Conservation (phyloP, 2,329 filamentous ascomycete species). For the Verticillium nonalfalfae region DNA sequence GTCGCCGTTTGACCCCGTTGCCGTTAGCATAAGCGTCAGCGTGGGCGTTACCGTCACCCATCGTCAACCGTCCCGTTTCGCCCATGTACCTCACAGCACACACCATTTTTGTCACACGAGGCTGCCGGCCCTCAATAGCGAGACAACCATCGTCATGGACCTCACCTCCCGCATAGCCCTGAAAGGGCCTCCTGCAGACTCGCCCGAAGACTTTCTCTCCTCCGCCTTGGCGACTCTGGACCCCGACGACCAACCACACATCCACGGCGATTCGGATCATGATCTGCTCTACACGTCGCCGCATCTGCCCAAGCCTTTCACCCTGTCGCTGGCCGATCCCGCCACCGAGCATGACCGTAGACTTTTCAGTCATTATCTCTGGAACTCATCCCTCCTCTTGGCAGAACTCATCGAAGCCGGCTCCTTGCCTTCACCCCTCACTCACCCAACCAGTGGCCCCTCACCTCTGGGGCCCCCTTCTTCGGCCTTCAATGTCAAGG, state of each 20-base stretch:
- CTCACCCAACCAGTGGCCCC: conserved; percentile 6
- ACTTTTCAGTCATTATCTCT: conserved; percentile 67
- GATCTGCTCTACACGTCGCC: conserved; percentile 53
- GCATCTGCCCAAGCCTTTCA: conserved; percentile 36
- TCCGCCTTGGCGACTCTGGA: conserved; percentile 58
- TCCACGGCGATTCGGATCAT: conserved; percentile 57
- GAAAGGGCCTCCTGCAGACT: conserved; percentile 25
- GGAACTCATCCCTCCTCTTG: conserved; percentile 58
- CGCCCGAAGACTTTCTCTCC: conserved; percentile 55
- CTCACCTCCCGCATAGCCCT: conserved; percentile 38
- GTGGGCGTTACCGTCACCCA: neutral
- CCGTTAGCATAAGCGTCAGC: neutral
- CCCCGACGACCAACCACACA: conserved; percentile 59
- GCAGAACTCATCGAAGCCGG: conserved; percentile 50
- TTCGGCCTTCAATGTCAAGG: conserved; percentile 38
- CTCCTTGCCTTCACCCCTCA: conserved; percentile 21
- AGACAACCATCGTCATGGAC: conserved; percentile 27
- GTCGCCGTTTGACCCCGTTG: neutral
- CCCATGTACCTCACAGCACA: neutral
- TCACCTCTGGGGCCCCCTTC: conserved; percentile 5
- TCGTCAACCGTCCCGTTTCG: neutral
- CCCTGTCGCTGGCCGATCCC: conserved; percentile 40
- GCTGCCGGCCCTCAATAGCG: too few species aligned
- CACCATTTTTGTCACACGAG: too few species aligned
- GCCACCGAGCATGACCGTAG: conserved; percentile 44